Evolutionary conservation across 2,329 filamentous ascomycete species (phyloP), one percentile per base, ranked within the genome.

Genomic region (Plectosphaerella plurivora): DNA sequence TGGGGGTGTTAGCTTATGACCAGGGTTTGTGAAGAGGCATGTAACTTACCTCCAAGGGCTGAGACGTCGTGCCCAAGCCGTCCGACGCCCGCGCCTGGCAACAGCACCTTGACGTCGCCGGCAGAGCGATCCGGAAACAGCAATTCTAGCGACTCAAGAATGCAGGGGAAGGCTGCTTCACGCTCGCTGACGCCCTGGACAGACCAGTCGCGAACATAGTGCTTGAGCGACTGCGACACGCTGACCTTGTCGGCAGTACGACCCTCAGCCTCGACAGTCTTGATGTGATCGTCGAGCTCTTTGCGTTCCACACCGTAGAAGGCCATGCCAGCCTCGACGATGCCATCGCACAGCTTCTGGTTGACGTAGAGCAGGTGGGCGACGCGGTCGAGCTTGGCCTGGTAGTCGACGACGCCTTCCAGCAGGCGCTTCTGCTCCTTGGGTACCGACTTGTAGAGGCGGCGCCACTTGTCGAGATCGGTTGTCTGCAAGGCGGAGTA

Each of bases 181-280:
- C 79, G 68, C 55, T 83, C 79, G 37, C 69, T 62, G 0, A 57
- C 53, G 1, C 79, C 80, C 14, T 76, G 71, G 0, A 63, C 65
- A 0, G 79, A 73, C 80, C 80, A 83, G 59, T 84, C 81, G 5
- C 80, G 70, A 3, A 83, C 77, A 53, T 76, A 77, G 57, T 83
- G 80, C 60, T 83, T 83, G 50, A 83, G 59, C 0, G 77, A 71
- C 57, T 83, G 81, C 0, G 72, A 70, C 0, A 81, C 71, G 35
- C 76, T 75, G 2, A 74, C 68, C 5, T 70, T 72, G 20, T 83
- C 79, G 1, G 72, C 70, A 0, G 61, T 57, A 18, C 64, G 67
- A 1, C 71, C 70, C 0, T 66, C 62, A 1, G 71, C 66, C 2
- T 72, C 67, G 1, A 69, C 64, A 4, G 65, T 62, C 5, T 69